A percentile compares a stretch with the other conserved stretches of the same genome.
phyloP scores from a whole-genome alignment of 1,139 yeast genomes.

The Pneumocystis oryctolagi region DNA sequence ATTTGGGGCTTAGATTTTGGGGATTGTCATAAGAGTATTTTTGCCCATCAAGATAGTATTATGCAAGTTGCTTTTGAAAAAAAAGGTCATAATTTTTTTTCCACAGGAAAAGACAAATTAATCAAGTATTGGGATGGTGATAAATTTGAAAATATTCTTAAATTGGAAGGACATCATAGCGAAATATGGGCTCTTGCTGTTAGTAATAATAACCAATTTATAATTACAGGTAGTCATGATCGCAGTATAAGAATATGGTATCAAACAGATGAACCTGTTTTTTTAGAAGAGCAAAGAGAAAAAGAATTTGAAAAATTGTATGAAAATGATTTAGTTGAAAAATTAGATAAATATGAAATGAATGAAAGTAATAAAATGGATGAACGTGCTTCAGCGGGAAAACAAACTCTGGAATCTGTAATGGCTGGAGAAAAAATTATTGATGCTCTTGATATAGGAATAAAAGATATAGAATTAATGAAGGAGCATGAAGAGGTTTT shows the following conservation, averaged over 20 bases:
- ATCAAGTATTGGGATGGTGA: conserved; percentile 97
- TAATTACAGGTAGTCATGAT: conserved; percentile 85
- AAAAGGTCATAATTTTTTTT: conserved; percentile 72
- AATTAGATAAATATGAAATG: conserved; percentile 46
- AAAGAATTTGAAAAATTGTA: conserved; percentile 86
- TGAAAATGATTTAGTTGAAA: conserved; percentile 57
- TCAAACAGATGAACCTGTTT: conserved; percentile 84
- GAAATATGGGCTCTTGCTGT: conserved; percentile 88
- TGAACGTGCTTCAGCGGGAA: conserved; percentile 48
- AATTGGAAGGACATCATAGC: conserved; percentile 67
- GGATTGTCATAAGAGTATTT: conserved; percentile 90
- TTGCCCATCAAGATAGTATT: conserved; percentile 92
- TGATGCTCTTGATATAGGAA: conserved; percentile 82
- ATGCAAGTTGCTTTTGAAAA: conserved; percentile 79
- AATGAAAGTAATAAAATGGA: conserved; percentile 32
- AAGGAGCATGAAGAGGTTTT: conserved; percentile 35
- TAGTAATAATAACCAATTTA: conserved; percentile 53
- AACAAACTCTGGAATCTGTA: conserved; percentile 78
- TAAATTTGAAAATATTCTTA: conserved; percentile 85
- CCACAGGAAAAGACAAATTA: conserved; percentile 76
- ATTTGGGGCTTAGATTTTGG: conserved; percentile 99
- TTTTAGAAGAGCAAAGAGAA: conserved; percentile 89
- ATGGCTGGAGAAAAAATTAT: conserved; percentile 88
- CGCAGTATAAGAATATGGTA: conserved; percentile 84
- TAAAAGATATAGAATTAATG: conserved; percentile 48